Conservation (phyloP, 352 stramenopile genomes). For the Phytophthora syringae region DNA sequence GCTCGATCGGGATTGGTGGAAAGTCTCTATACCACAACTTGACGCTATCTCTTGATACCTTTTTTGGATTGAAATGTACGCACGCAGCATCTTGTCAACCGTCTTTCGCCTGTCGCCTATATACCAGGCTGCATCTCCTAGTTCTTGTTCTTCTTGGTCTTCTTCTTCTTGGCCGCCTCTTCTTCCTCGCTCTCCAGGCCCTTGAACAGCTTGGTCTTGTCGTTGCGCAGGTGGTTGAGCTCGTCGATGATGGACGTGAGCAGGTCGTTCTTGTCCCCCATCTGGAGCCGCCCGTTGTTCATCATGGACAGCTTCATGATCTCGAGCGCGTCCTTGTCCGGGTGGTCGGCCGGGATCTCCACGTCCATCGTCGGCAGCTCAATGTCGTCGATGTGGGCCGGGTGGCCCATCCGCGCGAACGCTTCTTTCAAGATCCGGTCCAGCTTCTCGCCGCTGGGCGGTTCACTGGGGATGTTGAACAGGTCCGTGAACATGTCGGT, state of each 20-base stretch:
- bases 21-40: too few relatives aligned
- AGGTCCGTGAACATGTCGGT: slow-evolving; percentile 84
- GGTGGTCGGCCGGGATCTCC: slow-evolving; percentile 64
- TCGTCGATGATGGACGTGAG: slow-evolving; percentile 83
- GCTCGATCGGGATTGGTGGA: too few relatives aligned
- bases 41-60: too few relatives aligned
- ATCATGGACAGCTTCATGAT: slow-evolving; percentile 91
- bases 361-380: slow-evolving; percentile 81
- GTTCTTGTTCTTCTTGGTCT: slow-evolving; percentile 20
- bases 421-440: slow-evolving; percentile 73
- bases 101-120: too few relatives aligned
- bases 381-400: slow-evolving; percentile 65
- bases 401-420: slow-evolving; percentile 82
- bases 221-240: slow-evolving; percentile 79
- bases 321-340: slow-evolving; percentile 82
- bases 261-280: slow-evolving; percentile 92
- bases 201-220: slow-evolving; percentile 89
- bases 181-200: slow-evolving; percentile 54
- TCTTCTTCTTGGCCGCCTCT: slow-evolving; percentile 6
- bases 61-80: too few relatives aligned
- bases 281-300: slow-evolving; percentile 88
- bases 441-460: slow-evolving; percentile 64
- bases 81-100: too few relatives aligned
- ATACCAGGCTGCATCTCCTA: too few relatives aligned
- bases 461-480: slow-evolving; percentile 74